These are phyloP conservation scores for Boletus barrowsii DNA, from an alignment of 768 basidiomycete species.

Conservation along the genomic window DNA sequence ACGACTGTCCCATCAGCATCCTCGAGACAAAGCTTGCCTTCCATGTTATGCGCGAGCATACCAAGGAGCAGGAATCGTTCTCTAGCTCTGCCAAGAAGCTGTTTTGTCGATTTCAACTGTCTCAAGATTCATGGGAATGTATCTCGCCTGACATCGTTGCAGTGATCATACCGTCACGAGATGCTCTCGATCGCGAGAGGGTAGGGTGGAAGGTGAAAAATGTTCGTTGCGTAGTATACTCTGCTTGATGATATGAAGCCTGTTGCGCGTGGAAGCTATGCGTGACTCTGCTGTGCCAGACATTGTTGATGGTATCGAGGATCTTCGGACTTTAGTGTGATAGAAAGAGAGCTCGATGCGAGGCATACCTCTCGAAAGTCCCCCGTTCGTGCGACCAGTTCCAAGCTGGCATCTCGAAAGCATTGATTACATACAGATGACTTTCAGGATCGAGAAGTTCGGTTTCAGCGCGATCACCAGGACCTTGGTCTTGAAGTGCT, in stretches of 20 bases:
- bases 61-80: slow-evolving; percentile 91
- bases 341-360: background rate
- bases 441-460: slow-evolving; percentile 75
- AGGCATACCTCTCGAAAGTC: slow-evolving; percentile 79
- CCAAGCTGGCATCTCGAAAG: slow-evolving; percentile 96
- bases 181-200: slow-evolving; percentile 81
- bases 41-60: slow-evolving; percentile 86
- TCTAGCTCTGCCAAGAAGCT: slow-evolving; percentile 86
- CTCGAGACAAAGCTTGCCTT: slow-evolving; percentile 88
- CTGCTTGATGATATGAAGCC: slow-evolving; percentile 89
- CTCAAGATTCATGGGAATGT: slow-evolving; percentile 16
- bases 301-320: slow-evolving; percentile 55
- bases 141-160: slow-evolving; percentile 9
- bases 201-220: slow-evolving; percentile 92
- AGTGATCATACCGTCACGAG: slow-evolving; percentile 73
- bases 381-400: slow-evolving; percentile 84
- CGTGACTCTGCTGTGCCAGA: slow-evolving; percentile 83
- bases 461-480: slow-evolving; percentile 44
- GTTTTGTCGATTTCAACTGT: slow-evolving; percentile 93
- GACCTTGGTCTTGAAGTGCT: slow-evolving; percentile 62
- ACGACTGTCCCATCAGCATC: slow-evolving; percentile 90
- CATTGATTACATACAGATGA: slow-evolving; percentile 80
- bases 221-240: slow-evolving; percentile 94
- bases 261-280: slow-evolving; percentile 74
- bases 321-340: slow-evolving; percentile 31